Conservation (phyloP, 768 basidiomycete species). For the Neoboletus magnificus region DNA sequence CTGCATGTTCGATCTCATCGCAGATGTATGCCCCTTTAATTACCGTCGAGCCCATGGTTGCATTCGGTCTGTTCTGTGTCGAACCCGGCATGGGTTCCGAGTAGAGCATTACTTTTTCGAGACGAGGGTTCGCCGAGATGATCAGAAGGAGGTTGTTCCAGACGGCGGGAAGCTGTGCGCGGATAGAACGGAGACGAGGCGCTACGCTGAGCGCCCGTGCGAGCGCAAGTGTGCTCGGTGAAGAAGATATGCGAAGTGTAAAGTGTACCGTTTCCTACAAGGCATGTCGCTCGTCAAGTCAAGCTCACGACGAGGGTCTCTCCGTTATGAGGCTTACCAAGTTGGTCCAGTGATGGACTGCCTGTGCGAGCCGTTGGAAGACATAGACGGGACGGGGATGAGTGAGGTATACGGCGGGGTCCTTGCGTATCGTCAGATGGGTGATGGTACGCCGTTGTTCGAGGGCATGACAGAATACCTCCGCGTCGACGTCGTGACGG, state of each 20-base stretch:
- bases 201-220: slow-evolving; percentile 39
- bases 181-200: slow-evolving; percentile 45
- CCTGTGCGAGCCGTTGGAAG: slow-evolving; percentile 44
- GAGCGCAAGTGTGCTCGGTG: slow-evolving; percentile 23
- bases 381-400: slow-evolving; percentile 44
- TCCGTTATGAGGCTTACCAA: slow-evolving; percentile 41
- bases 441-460: slow-evolving; percentile 34
- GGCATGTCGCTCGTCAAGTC: slow-evolving; percentile 1
- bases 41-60: slow-evolving; percentile 2
- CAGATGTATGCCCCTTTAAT: slow-evolving; percentile 8
- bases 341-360: slow-evolving; percentile 40
- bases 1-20: slow-evolving; percentile 29
- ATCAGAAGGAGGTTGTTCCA: slow-evolving; percentile 56
- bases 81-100: slow-evolving; percentile 21
- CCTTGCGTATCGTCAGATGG: slow-evolving; percentile 54
- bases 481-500: slow-evolving; percentile 19
- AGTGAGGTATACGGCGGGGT: slow-evolving; percentile 51
- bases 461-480: slow-evolving; percentile 43
- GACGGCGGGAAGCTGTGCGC: slow-evolving; percentile 52
- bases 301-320: neutral
- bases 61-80: neutral
- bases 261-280: slow-evolving; percentile 51
- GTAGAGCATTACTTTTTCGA: slow-evolving; percentile 45
- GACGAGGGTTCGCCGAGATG: slow-evolving; percentile 45
- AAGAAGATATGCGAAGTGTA: slow-evolving; percentile 54